These are phyloP conservation scores for Backusella tarrabulga DNA, from an alignment of 192 early-diverging fungal genomes.

Conservation along the genomic window DNA sequence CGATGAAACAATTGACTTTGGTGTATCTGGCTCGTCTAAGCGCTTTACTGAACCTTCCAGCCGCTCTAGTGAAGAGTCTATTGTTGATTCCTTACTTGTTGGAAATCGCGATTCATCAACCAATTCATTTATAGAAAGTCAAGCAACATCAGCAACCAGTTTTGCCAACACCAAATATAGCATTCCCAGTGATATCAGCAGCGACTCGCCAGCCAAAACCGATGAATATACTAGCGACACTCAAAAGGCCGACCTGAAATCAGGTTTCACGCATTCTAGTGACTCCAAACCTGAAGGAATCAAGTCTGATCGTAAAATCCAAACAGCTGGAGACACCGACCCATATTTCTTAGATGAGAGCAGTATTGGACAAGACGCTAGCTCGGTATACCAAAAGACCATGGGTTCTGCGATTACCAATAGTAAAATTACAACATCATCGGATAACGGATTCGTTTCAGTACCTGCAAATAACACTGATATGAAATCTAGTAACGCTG, in stretches of 20 bases:
- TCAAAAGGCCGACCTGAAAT: not conserved
- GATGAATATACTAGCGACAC: not conserved
- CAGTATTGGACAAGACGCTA: not conserved
- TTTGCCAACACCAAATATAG: not conserved
- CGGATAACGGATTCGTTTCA: not conserved
- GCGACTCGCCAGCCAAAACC: not conserved
- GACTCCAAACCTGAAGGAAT: not conserved
- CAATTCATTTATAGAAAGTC: not conserved
- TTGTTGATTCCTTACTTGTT: not conserved
- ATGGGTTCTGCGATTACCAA: not conserved
- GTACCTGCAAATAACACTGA: not conserved
- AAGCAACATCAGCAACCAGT: not conserved
- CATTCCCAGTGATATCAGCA: not conserved
- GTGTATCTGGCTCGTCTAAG: not conserved
- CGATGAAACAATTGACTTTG: not conserved
- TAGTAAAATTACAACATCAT: not conserved
- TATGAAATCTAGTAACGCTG: not conserved
- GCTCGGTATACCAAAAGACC: not conserved
- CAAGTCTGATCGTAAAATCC: not conserved
- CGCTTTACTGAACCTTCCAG: not conserved
- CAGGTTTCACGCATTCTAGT: not conserved
- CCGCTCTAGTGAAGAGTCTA: not conserved
- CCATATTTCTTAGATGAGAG: not conserved
- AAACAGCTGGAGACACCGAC: not conserved
- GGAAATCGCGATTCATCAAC: not conserved